Evolutionary conservation across 768 basidiomycete species (phyloP).

Genomic region (Boletales sp.): DNA sequence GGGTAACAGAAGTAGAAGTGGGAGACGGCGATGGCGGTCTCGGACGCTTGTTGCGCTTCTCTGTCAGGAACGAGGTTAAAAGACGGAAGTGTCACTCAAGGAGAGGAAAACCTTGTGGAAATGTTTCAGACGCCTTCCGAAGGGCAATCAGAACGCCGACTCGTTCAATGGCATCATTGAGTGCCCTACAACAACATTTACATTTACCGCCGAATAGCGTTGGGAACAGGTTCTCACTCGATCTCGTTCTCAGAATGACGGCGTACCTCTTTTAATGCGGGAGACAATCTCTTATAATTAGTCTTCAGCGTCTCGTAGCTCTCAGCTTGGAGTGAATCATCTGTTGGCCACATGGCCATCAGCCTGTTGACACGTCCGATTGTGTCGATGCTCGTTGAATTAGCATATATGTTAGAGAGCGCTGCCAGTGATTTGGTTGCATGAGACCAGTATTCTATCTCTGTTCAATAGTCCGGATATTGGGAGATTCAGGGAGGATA

Average conservation of each 20-base stretch:
- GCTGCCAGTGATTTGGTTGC: constrained; percentile 55
- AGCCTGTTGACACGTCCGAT: constrained; percentile 72
- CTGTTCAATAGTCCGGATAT: constrained; percentile 35
- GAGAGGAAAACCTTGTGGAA: constrained; percentile 47
- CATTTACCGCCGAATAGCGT: constrained; percentile 5
- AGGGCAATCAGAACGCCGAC: constrained; percentile 68
- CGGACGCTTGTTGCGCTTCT: constrained; percentile 77
- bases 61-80: constrained; percentile 28
- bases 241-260: constrained; percentile 56
- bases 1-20: constrained; percentile 42
- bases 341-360: constrained; percentile 66
- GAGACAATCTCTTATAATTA: constrained; percentile 57
- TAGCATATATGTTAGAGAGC: constrained; percentile 53
- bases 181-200: constrained; percentile 44
- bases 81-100: neutral
- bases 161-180: constrained; percentile 68
- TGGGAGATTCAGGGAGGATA: constrained; percentile 7
- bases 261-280: constrained; percentile 63
- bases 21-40: constrained; percentile 65
- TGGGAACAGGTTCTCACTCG: constrained; percentile 42
- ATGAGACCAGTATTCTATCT: constrained; percentile 75
- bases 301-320: constrained; percentile 61
- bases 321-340: constrained; percentile 65
- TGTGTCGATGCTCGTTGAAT: constrained; percentile 48
- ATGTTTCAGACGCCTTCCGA: constrained; percentile 63